These are phyloP conservation scores for Monilinia fructicola DNA, from an alignment of 2,329 filamentous ascomycete species.

Conservation along the genomic window DNA sequence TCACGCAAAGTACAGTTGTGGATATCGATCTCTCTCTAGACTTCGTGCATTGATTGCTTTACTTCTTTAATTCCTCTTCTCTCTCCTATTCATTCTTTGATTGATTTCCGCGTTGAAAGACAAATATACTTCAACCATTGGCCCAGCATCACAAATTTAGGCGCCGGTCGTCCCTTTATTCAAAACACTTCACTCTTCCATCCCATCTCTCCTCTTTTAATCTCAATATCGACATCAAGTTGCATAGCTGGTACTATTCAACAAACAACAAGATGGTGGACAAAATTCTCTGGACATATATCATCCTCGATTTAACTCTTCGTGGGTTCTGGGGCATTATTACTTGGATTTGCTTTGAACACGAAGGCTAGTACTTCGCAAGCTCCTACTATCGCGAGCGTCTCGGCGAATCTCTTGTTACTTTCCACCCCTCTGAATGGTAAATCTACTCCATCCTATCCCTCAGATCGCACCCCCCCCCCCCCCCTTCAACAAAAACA, in stretches of 20 bases:
- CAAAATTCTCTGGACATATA: conserved; percentile 53
- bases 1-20: neutral
- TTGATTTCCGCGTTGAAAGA: too few relatives aligned
- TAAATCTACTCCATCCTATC: conserved; percentile 39
- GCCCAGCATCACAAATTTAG: conserved; percentile 7
- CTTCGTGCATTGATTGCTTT: too few relatives aligned
- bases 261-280: conserved; percentile 45
- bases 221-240: neutral
- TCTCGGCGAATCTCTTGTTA: conserved; percentile 53
- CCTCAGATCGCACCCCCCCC: neutral
- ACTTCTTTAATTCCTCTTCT: neutral
- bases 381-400: conserved; percentile 48
- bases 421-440: conserved; percentile 53
- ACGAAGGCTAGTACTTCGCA: conserved; percentile 46
- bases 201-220: neutral
- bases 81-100: neutral
- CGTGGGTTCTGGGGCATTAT: conserved; percentile 50
- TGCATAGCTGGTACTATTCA: conserved; percentile 23
- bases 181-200: neutral
- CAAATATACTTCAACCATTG: too few relatives aligned
- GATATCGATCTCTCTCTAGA: neutral
- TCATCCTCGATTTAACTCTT: conserved; percentile 53
- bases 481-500: too few relatives aligned
- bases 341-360: conserved; percentile 54
- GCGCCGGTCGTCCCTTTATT: conserved; percentile 39